Percentiles rank a stretch among this genome's conserved stretches.
Evolutionary conservation across 2,329 filamentous ascomycete species (phyloP).

Genomic region (Epichloe glyceriae): DNA sequence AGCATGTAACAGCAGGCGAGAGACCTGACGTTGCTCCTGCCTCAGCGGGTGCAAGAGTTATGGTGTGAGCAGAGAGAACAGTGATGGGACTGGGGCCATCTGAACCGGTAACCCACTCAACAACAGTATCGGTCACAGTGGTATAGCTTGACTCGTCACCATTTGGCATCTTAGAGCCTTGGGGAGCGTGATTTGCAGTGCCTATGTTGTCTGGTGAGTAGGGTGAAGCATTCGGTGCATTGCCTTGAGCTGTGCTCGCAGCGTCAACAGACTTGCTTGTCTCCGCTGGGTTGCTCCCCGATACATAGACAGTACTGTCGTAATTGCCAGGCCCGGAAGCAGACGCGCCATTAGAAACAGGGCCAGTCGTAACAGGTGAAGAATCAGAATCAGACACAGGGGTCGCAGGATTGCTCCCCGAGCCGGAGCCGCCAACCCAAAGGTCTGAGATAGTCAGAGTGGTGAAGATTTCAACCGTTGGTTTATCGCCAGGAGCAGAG

Average conservation of each 20-base stretch:
- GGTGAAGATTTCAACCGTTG: conserved; percentile 18
- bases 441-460: conserved; percentile 22
- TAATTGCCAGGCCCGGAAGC: conserved; percentile 5
- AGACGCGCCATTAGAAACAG: conserved; percentile 10
- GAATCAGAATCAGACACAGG: not conserved
- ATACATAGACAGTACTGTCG: conserved; percentile 7
- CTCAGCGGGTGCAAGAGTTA: conserved; percentile 8
- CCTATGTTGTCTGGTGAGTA: not conserved
- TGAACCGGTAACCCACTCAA: conserved; percentile 10
- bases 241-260: conserved; percentile 6
- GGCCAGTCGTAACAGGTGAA: conserved; percentile 7
- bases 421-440: conserved; percentile 14
- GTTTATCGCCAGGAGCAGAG: conserved; percentile 6
- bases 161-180: conserved; percentile 4
- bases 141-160: conserved; percentile 4
- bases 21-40: not conserved
- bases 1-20: conserved; percentile 9
- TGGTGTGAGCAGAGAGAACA: conserved; percentile 11
- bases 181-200: not conserved
- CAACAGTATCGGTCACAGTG: conserved; percentile 13
- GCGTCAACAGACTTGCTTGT: conserved; percentile 6
- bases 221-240: not conserved
- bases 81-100: conserved; percentile 11
- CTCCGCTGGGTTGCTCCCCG: conserved; percentile 10
- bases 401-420: conserved; percentile 4